Conservation (phyloP, 2,329 filamentous ascomycete genomes). For the Colletotrichum musae region DNA sequence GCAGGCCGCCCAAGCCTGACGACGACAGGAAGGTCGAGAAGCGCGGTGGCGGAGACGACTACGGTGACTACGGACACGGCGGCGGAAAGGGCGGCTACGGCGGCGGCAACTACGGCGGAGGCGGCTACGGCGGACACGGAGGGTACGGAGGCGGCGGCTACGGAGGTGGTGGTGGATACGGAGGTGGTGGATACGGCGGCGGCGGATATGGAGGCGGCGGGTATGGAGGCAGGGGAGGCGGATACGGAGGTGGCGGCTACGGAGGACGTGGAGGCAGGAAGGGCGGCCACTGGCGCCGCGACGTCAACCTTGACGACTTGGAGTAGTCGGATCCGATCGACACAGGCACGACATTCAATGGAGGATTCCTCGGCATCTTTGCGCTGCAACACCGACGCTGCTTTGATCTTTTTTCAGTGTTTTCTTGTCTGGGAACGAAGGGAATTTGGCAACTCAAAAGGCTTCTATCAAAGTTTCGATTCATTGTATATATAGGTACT, state of each 20-base stretch:
- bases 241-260: not conserved
- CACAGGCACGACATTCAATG: not conserved
- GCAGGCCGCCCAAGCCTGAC: not conserved
- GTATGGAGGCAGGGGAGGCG: not conserved
- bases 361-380: not conserved
- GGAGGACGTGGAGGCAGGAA: slow-evolving; percentile 4
- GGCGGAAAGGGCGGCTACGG: slow-evolving; percentile 4
- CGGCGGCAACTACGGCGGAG: not conserved
- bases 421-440: not conserved
- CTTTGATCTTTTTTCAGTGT: not conserved
- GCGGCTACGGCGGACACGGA: not conserved
- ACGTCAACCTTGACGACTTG: not conserved
- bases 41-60: slow-evolving; percentile 2
- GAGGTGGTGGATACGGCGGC: slow-evolving; percentile 1
- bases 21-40: slow-evolving; percentile 5
- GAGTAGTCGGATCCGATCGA: not conserved
- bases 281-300: slow-evolving; percentile 10
- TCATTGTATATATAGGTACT: slow-evolving; percentile 3
- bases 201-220: not conserved
- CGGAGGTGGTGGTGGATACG: slow-evolving; percentile 3
- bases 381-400: not conserved
- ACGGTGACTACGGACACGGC: not conserved
- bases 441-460: slow-evolving; percentile 2
- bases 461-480: not conserved
- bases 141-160: slow-evolving; percentile 2